phyloP scores from a whole-genome alignment of 192 early-diverging fungal genomes.

The Linnemannia elongata region DNA sequence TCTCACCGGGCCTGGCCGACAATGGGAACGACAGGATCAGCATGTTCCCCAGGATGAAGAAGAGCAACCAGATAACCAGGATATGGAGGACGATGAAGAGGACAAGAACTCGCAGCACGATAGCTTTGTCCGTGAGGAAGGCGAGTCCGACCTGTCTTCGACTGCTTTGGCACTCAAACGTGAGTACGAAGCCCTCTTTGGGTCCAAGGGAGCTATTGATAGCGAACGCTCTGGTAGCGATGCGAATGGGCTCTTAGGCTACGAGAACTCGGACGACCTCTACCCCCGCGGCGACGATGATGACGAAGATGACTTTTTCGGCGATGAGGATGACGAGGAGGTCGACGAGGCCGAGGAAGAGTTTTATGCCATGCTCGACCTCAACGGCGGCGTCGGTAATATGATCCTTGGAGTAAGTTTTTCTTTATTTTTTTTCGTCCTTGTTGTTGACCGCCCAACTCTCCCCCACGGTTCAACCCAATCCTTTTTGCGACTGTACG shows the following conservation, averaged over 20 bases:
- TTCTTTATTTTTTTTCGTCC: not conserved
- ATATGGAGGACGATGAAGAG: not conserved
- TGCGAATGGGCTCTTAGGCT: conserved; percentile 34
- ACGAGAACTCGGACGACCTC: conserved; percentile 33
- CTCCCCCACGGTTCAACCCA: not conserved
- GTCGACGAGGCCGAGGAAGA: conserved; percentile 23
- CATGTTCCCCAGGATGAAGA: conserved; percentile 8
- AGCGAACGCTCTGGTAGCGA: conserved; percentile 52
- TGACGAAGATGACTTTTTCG: conserved; percentile 25
- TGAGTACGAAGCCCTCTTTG: conserved; percentile 44
- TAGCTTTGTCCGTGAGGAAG: conserved; percentile 14
- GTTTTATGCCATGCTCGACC: conserved; percentile 47
- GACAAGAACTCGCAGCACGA: not conserved
- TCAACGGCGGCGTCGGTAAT: conserved; percentile 48
- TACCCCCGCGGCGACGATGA: conserved; percentile 29
- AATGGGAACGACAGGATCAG: conserved; percentile 20
- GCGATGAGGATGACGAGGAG: conserved; percentile 33
- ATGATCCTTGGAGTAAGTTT: conserved; percentile 52
- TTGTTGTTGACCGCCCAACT: not conserved
- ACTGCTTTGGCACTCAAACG: conserved; percentile 27
- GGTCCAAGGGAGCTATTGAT: conserved; percentile 42
- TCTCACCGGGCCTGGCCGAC: conserved; percentile 19
- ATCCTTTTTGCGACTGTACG: not conserved
- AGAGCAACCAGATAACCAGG: not conserved
- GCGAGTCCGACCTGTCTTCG: conserved; percentile 28